phyloP scores from a whole-genome alignment of 441 rosid species.

The Flueggea neowawraea region DNA sequence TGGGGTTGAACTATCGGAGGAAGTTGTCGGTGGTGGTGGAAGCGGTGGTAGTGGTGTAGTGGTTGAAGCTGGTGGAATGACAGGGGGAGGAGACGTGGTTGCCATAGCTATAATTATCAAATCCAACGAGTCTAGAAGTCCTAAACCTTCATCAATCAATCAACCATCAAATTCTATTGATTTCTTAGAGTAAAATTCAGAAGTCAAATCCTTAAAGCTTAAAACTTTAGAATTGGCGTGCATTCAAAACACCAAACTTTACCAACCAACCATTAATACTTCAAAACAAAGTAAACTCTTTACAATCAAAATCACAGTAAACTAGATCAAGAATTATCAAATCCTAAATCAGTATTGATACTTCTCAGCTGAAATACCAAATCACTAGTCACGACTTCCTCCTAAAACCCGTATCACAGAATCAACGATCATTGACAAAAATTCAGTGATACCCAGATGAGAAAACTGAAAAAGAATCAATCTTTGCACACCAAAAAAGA shows the following conservation, averaged over 20 bases:
- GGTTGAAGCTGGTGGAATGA: slow-evolving; percentile 33
- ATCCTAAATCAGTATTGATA: slow-evolving; percentile 10
- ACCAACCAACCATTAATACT: slow-evolving; percentile 32
- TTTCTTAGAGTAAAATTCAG: slow-evolving; percentile 14
- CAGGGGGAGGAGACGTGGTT: slow-evolving; percentile 32
- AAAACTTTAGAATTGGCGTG: slow-evolving; percentile 4
- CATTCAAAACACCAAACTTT: slow-evolving; percentile 31
- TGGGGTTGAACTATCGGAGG: too few relatives aligned
- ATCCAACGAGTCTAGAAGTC: slow-evolving; percentile 8
- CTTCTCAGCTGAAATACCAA: slow-evolving; percentile 14
- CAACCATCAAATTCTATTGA: background rate
- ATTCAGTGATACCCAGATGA: slow-evolving; percentile 11
- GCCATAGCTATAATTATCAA: too few relatives aligned
- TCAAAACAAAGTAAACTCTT: slow-evolving; percentile 20
- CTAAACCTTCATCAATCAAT: slow-evolving; percentile 7
- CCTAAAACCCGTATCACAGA: slow-evolving; percentile 10
- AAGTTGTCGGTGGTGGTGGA: slow-evolving; percentile 26
- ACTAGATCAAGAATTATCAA: slow-evolving; percentile 3
- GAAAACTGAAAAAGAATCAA: slow-evolving; percentile 1
- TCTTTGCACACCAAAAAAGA: background rate
- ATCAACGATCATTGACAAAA: too few relatives aligned
- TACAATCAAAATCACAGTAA: slow-evolving; percentile 7
- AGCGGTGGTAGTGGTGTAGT: slow-evolving; percentile 25
- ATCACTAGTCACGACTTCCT: background rate
- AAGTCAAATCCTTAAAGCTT: too few relatives aligned